Conservation (phyloP, 2,329 filamentous ascomycete genomes). For the Diaporthe nobilis region DNA sequence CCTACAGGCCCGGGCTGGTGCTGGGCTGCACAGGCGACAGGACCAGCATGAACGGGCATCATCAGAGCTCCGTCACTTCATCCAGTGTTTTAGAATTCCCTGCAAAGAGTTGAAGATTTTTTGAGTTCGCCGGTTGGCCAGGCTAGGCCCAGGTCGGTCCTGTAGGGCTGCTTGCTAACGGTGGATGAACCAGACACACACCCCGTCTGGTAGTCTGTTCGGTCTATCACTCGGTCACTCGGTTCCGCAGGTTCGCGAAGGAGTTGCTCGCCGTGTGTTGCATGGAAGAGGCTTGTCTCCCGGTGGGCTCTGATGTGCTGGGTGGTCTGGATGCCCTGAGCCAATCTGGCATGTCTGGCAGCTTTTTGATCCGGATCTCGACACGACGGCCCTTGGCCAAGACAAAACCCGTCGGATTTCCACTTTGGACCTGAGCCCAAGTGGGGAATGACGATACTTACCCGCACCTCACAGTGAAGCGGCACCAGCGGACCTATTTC, state of each 20-base stretch:
- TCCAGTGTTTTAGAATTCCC: slow-evolving; percentile 13
- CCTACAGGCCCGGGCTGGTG: not conserved
- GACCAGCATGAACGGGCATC: not conserved
- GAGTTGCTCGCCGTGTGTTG: not conserved
- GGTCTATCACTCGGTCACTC: not conserved
- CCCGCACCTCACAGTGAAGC: slow-evolving; percentile 37
- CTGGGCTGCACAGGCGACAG: not conserved
- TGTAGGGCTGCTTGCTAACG: not conserved
- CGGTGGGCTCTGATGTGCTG: slow-evolving; percentile 20
- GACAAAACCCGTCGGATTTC: slow-evolving; percentile 35
- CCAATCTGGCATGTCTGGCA: slow-evolving; percentile 15
- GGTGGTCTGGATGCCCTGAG: not conserved
- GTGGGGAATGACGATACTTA: slow-evolving; percentile 43
- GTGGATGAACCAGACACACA: slow-evolving; percentile 1
- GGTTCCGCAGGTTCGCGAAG: not conserved
- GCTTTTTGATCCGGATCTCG: slow-evolving; percentile 18
- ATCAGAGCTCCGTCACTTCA: slow-evolving; percentile 22
- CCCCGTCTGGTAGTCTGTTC: not conserved
- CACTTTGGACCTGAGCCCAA: slow-evolving; percentile 34
- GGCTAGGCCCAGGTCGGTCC: not conserved
- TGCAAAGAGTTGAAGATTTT: not conserved
- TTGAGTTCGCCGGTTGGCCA: slow-evolving; percentile 12
- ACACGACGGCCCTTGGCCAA: slow-evolving; percentile 29
- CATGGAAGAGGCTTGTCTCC: slow-evolving; percentile 13
- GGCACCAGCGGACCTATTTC: slow-evolving; percentile 37